phyloP scores from a whole-genome alignment of 352 stramenopile species.

The Phytophthora hibernalis region DNA sequence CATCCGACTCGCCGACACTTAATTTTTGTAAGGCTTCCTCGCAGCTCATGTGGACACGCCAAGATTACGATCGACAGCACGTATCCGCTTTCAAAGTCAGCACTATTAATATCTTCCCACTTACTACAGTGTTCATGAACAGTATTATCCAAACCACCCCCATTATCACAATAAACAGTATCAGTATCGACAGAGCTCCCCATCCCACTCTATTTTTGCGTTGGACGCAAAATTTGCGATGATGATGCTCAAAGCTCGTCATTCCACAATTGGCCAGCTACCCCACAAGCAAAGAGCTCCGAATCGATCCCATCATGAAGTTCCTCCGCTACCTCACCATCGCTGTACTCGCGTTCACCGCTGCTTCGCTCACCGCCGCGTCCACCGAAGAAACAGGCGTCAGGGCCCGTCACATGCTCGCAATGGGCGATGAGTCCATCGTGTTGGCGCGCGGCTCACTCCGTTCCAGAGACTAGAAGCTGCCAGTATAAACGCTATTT shows the following conservation, averaged over 20 bases:
- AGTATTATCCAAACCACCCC: too few species aligned
- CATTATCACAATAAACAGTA: too few species aligned
- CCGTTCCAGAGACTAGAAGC: slow-evolving; percentile 11
- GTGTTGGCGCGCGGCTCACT: slow-evolving; percentile 22
- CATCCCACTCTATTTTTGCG: too few species aligned
- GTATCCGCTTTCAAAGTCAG: too few species aligned
- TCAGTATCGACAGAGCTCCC: too few species aligned
- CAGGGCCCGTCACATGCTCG: slow-evolving; percentile 31
- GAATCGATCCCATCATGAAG: slow-evolving; percentile 25
- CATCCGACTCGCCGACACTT: too few species aligned
- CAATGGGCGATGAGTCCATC: slow-evolving; percentile 39
- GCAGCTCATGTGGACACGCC: slow-evolving; percentile 15
- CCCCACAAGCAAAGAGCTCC: slow-evolving; percentile 1
- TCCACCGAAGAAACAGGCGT: slow-evolving; percentile 24
- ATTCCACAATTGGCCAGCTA: slow-evolving; percentile 18
- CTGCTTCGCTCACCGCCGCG: neutral
- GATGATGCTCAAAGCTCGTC: neutral
- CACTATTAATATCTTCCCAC: too few species aligned
- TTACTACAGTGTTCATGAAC: too few species aligned
- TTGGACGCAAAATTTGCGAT: too few species aligned
- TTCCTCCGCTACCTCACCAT: slow-evolving; percentile 14
- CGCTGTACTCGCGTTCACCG: neutral
- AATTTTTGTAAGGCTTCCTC: neutral
- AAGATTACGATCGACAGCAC: too few species aligned
- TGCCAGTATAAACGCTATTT: neutral